Percentiles rank a stretch among this genome's conserved stretches.
These are phyloP conservation scores for Neonectria hederae DNA, from an alignment of 2,329 filamentous ascomycete genomes.

Conservation along the genomic window DNA sequence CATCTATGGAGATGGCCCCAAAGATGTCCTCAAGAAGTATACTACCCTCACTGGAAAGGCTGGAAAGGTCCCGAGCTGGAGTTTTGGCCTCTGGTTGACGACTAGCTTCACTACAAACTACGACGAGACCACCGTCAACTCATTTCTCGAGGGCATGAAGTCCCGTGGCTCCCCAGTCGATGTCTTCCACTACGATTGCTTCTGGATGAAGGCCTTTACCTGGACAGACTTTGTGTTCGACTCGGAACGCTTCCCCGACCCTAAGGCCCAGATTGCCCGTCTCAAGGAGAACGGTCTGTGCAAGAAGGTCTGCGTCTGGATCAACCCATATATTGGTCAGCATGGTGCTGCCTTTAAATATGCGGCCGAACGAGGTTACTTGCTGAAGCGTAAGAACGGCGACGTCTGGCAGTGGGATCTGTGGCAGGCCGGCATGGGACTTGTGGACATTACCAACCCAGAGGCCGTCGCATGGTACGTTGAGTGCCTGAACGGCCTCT, in stretches of 20 bases:
- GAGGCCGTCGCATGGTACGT: slow-evolving; percentile 73
- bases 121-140: slow-evolving; percentile 73
- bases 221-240: slow-evolving; percentile 82
- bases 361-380: slow-evolving; percentile 72
- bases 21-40: slow-evolving; percentile 75
- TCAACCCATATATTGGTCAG: slow-evolving; percentile 79
- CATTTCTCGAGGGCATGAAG: slow-evolving; percentile 75
- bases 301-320: slow-evolving; percentile 77
- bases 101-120: slow-evolving; percentile 81
- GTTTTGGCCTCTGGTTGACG: slow-evolving; percentile 79
- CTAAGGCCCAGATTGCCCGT: slow-evolving; percentile 69
- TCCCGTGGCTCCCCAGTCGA: slow-evolving; percentile 71
- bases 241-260: slow-evolving; percentile 73
- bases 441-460: slow-evolving; percentile 80
- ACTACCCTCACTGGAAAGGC: slow-evolving; percentile 73
- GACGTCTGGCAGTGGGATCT: slow-evolving; percentile 80
- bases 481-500: slow-evolving; percentile 68
- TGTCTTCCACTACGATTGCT: slow-evolving; percentile 81
- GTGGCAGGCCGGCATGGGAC: slow-evolving; percentile 81
- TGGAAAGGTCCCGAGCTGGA: slow-evolving; percentile 75
- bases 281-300: slow-evolving; percentile 70
- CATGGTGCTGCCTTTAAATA: slow-evolving; percentile 72
- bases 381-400: slow-evolving; percentile 74
- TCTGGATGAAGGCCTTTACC: slow-evolving; percentile 79
- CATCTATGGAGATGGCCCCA: slow-evolving; percentile 76